Percentiles rank a stretch among this genome's conserved stretches.
phyloP scores from a whole-genome alignment of 805 yeast species.

The Pachysolen tannophilus region DNA sequence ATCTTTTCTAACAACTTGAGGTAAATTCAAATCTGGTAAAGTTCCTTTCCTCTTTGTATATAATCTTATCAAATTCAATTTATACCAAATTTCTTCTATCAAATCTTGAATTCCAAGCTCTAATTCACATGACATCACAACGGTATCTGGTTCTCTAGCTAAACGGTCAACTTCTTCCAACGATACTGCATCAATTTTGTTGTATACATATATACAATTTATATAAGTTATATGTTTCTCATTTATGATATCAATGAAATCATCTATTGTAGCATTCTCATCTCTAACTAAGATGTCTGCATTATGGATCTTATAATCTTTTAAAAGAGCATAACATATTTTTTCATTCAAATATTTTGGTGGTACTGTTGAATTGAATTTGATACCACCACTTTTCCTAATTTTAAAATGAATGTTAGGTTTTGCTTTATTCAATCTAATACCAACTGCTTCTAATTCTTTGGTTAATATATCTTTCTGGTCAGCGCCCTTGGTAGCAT shows the following conservation, averaged over 20 bases:
- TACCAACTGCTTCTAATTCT: slow-evolving; percentile 91
- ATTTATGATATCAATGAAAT: slow-evolving; percentile 85
- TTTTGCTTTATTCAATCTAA: slow-evolving; percentile 69
- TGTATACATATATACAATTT: slow-evolving; percentile 88
- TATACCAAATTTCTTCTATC: slow-evolving; percentile 89
- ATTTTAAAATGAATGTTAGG: slow-evolving; percentile 76
- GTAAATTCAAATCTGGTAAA: slow-evolving; percentile 75
- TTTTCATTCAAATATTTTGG: slow-evolving; percentile 79
- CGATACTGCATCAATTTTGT: slow-evolving; percentile 92
- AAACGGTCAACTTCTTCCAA: slow-evolving; percentile 88
- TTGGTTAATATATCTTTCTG: slow-evolving; percentile 81
- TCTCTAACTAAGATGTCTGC: slow-evolving; percentile 91
- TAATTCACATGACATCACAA: slow-evolving; percentile 87
- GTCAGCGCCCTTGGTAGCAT: slow-evolving; percentile 89
- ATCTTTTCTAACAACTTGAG: slow-evolving; percentile 79
- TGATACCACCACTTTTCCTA: slow-evolving; percentile 89
- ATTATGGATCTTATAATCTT: slow-evolving; percentile 84
- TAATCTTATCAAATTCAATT: slow-evolving; percentile 68
- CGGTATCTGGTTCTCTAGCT: slow-evolving; percentile 89
- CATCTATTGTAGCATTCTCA: slow-evolving; percentile 85
- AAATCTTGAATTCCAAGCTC: slow-evolving; percentile 83
- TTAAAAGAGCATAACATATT: slow-evolving; percentile 64
- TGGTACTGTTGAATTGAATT: slow-evolving; percentile 72
- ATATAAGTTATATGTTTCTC: slow-evolving; percentile 82
- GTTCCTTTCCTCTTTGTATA: slow-evolving; percentile 86